phyloP scores from a whole-genome alignment of 2,329 filamentous ascomycete species.

The Aspergillus sp. region DNA sequence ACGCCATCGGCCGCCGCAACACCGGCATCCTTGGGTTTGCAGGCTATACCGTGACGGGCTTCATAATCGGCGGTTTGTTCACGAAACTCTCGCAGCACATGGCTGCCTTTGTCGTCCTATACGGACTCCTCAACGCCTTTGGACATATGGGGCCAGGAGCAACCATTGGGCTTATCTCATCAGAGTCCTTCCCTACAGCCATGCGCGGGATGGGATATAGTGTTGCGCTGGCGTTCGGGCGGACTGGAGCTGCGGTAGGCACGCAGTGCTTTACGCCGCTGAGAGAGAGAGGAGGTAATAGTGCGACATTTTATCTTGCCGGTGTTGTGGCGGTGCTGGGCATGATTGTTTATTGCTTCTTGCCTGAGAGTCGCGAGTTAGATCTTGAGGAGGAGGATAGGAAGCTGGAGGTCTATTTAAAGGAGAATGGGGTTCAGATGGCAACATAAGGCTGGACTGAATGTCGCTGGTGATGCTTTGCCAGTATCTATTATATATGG shows the following conservation, averaged over 20 bases:
- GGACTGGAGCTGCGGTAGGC: slow-evolving; percentile 35
- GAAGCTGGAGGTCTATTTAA: slow-evolving; percentile 23
- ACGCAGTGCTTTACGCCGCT: slow-evolving; percentile 36
- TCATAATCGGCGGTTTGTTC: slow-evolving; percentile 34
- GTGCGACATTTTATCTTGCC: slow-evolving; percentile 34
- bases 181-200: slow-evolving; percentile 34
- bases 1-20: slow-evolving; percentile 31
- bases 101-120: slow-evolving; percentile 35
- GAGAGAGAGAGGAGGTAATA: slow-evolving; percentile 28
- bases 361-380: slow-evolving; percentile 31
- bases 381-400: slow-evolving; percentile 31
- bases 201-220: slow-evolving; percentile 35
- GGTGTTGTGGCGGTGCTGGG: slow-evolving; percentile 31
- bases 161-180: slow-evolving; percentile 33
- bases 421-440: slow-evolving; percentile 20
- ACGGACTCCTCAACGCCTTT: slow-evolving; percentile 32
- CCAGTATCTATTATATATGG: too few species aligned
- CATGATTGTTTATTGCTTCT: slow-evolving; percentile 28
- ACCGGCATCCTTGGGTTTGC: slow-evolving; percentile 33
- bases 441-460: too few species aligned
- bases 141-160: slow-evolving; percentile 38
- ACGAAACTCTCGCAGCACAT: slow-evolving; percentile 27
- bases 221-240: slow-evolving; percentile 34
- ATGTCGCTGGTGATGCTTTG: too few species aligned
- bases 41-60: slow-evolving; percentile 29